Evolutionary conservation across 73 alveolate species (phyloP).

Genomic region (Diophrys sp.): DNA sequence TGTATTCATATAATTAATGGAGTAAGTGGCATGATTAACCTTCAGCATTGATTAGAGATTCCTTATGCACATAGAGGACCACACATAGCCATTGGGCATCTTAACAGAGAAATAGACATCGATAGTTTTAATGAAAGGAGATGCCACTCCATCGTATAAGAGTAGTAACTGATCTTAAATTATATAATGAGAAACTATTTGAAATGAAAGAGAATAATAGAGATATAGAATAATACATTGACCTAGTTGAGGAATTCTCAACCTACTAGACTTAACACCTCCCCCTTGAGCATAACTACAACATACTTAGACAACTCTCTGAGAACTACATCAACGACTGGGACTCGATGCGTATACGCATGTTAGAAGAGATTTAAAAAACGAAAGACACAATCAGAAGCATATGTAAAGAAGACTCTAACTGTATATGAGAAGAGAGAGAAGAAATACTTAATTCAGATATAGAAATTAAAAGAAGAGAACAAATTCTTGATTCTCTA

Average conservation of each 20-base stretch:
- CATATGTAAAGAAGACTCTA: neutral
- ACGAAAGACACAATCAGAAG: neutral
- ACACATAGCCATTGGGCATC: no score
- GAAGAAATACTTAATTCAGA: neutral
- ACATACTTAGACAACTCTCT: neutral
- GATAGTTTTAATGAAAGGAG: no score
- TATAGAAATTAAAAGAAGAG: neutral
- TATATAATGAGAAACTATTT: neutral
- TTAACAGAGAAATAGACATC: no score
- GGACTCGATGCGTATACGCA: neutral
- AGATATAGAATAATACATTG: neutral
- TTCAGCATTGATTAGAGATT: no score
- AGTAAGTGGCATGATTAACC: no score
- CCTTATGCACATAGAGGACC: no score
- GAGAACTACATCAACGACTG: neutral
- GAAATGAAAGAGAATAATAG: neutral
- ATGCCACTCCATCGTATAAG: neutral
- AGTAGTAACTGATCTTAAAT: neutral
- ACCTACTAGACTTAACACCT: neutral
- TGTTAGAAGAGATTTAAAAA: neutral
- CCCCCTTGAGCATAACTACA: neutral
- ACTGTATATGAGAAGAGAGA: neutral
- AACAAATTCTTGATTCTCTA: neutral
- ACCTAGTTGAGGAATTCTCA: neutral
- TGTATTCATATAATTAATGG: no score